Percentiles rank a stretch among this genome's conserved stretches.
Evolutionary conservation across 352 stramenopile species (phyloP).

Genomic region (Pythium chondricola): DNA sequence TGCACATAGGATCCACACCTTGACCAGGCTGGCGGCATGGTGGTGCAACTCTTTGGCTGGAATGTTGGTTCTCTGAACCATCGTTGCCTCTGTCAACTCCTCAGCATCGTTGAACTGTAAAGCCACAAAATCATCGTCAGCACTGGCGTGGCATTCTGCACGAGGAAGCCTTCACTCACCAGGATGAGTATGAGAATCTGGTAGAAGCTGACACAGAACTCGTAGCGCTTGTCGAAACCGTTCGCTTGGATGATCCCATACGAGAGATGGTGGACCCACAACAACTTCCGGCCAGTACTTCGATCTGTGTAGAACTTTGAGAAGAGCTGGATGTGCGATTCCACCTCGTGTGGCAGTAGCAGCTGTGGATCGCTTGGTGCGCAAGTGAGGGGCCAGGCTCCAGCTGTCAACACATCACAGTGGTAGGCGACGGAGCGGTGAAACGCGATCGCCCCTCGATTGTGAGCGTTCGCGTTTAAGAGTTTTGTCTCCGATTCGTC

Average conservation of each 20-base stretch:
- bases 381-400: slow-evolving; percentile 78
- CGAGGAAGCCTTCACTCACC: slow-evolving; percentile 22
- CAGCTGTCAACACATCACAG: slow-evolving; percentile 78
- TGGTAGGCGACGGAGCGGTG: slow-evolving; percentile 58
- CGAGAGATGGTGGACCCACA: slow-evolving; percentile 77
- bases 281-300: slow-evolving; percentile 68
- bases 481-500: slow-evolving; percentile 56
- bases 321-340: slow-evolving; percentile 64
- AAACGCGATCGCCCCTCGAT: slow-evolving; percentile 41
- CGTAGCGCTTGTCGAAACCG: slow-evolving; percentile 72
- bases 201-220: slow-evolving; percentile 79
- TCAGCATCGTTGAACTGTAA: slow-evolving; percentile 60
- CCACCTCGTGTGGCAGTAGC: slow-evolving; percentile 45
- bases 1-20: slow-evolving; percentile 36
- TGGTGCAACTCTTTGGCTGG: slow-evolving; percentile 48
- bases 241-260: slow-evolving; percentile 62
- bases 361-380: slow-evolving; percentile 41
- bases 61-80: slow-evolving; percentile 55
- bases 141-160: not conserved
- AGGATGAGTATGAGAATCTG: slow-evolving; percentile 77
- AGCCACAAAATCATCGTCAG: not conserved
- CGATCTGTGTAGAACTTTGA: slow-evolving; percentile 77
- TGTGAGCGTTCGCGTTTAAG: slow-evolving; percentile 23
- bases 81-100: slow-evolving; percentile 25
- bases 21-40: slow-evolving; percentile 66